Evolutionary conservation across 2,329 filamentous ascomycete species (phyloP).

Genomic region (Penicillium brasilianum): DNA sequence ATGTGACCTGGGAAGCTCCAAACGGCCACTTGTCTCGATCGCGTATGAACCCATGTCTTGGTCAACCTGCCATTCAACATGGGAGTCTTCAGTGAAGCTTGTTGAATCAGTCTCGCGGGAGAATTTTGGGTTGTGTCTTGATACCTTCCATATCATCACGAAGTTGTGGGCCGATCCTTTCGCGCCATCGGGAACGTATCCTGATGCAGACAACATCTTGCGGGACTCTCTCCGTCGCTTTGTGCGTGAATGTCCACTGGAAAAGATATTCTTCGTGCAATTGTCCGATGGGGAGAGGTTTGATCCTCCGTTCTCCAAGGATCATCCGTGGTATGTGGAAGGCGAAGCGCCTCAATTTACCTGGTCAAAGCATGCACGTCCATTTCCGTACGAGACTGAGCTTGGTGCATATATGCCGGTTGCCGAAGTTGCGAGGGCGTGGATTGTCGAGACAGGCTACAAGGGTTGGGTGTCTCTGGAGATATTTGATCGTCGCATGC

Average conservation of each 20-base stretch:
- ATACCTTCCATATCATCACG: slow-evolving; percentile 43
- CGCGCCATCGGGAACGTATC: slow-evolving; percentile 31
- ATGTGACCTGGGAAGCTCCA: slow-evolving; percentile 35
- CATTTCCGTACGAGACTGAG: slow-evolving; percentile 39
- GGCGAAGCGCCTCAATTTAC: slow-evolving; percentile 37
- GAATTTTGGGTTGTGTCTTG: slow-evolving; percentile 47
- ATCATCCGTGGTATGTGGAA: slow-evolving; percentile 37
- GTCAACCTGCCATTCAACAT: slow-evolving; percentile 39
- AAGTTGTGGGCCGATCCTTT: slow-evolving; percentile 42
- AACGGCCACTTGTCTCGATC: slow-evolving; percentile 32
- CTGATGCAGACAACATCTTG: slow-evolving; percentile 27
- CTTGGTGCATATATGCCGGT: slow-evolving; percentile 37
- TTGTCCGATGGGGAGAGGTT: slow-evolving; percentile 44
- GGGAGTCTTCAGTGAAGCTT: slow-evolving; percentile 39
- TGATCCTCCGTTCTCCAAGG: slow-evolving; percentile 36
- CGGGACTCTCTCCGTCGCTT: slow-evolving; percentile 32
- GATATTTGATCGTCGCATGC: slow-evolving; percentile 40
- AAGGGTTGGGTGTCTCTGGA: slow-evolving; percentile 43
- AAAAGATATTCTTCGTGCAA: slow-evolving; percentile 45
- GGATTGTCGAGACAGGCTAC: slow-evolving; percentile 38
- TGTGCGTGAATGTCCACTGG: slow-evolving; percentile 25
- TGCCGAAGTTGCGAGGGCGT: slow-evolving; percentile 33
- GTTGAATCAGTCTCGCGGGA: slow-evolving; percentile 35
- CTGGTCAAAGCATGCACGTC: slow-evolving; percentile 38
- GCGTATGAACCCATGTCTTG: slow-evolving; percentile 46